These are phyloP conservation scores for Ascochyta clinopodiicola DNA, from an alignment of 2,329 filamentous ascomycete genomes.

Conservation along the genomic window DNA sequence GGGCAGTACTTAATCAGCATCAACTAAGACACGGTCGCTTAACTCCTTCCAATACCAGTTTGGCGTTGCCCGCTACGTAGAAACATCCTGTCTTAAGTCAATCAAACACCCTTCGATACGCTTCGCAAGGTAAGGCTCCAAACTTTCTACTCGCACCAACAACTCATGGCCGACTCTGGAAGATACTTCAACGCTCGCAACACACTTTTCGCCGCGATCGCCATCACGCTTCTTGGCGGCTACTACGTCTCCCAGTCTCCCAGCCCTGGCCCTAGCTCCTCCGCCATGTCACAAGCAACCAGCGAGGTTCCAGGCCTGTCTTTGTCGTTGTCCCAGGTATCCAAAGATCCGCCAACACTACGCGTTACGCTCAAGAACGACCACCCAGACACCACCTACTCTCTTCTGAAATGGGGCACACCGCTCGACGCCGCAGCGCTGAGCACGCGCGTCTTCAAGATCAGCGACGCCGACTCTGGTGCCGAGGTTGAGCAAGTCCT, in stretches of 20 bases:
- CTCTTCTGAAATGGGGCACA: constrained; percentile 50
- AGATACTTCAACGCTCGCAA: constrained; percentile 37
- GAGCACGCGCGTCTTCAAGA: constrained; percentile 48
- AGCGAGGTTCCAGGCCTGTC: constrained; percentile 36
- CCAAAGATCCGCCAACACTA: constrained; percentile 39
- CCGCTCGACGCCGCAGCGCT: constrained; percentile 49
- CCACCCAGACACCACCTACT: constrained; percentile 41
- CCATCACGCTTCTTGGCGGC: constrained; percentile 35
- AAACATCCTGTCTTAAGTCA: constrained; percentile 7
- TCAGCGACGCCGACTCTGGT: constrained; percentile 36
- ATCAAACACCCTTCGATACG: constrained; percentile 7
- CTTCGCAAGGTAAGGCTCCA: background rate
- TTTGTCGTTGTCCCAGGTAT: constrained; percentile 39
- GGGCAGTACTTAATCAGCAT: background rate
- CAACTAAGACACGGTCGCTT: background rate
- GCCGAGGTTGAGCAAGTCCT: constrained; percentile 37
- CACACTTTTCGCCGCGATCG: constrained; percentile 33
- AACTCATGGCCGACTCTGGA: constrained; percentile 19
- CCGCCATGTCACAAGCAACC: constrained; percentile 31
- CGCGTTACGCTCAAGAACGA: constrained; percentile 48
- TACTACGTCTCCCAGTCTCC: constrained; percentile 39
- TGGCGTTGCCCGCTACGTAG: constrained; percentile 25
- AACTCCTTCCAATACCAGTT: constrained; percentile 25
- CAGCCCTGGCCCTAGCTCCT: constrained; percentile 16
- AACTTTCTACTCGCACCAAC: background rate